These are phyloP conservation scores for Nannochloris sp. DNA, from an alignment of 139 green algal species.

Conservation along the genomic window DNA sequence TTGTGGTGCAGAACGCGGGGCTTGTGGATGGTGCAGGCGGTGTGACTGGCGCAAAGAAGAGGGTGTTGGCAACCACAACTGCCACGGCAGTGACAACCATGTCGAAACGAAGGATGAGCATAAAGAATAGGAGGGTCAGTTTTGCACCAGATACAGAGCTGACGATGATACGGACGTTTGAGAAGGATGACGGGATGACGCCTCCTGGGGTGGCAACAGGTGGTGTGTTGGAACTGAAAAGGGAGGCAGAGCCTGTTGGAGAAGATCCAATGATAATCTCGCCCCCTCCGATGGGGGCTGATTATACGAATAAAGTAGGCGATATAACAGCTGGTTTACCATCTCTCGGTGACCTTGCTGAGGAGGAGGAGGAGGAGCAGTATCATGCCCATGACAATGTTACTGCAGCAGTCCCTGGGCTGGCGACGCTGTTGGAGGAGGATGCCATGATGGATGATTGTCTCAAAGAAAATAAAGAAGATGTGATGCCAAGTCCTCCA, in stretches of 20 bases:
- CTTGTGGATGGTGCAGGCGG: too few relatives aligned
- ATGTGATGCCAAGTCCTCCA: conserved; percentile 25
- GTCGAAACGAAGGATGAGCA: conserved; percentile 20
- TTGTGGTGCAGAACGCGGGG: too few relatives aligned
- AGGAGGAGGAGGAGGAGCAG: conserved; percentile 14
- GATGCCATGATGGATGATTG: conserved; percentile 15
- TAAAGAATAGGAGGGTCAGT: conserved; percentile 20
- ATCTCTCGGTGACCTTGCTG: conserved; percentile 17
- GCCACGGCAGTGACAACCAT: not conserved
- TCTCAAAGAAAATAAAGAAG: conserved; percentile 6
- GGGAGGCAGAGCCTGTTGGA: too few relatives aligned
- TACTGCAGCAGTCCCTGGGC: conserved; percentile 16
- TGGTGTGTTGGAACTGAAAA: not conserved
- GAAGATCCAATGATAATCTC: not conserved
- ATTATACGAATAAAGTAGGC: conserved; percentile 1
- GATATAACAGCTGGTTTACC: conserved; percentile 25
- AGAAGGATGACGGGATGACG: conserved; percentile 15
- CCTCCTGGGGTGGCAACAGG: not conserved
- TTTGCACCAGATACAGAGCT: conserved; percentile 32
- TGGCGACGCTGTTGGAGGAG: conserved; percentile 15
- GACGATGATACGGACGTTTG: conserved; percentile 26
- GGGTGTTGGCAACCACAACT: not conserved
- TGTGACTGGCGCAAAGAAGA: not conserved
- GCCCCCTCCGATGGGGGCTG: not conserved
- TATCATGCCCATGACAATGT: conserved; percentile 5